These are phyloP conservation scores for Chimonanthus praecox DNA, from an alignment of 164 flowering plant genomes.

Conservation along the genomic window DNA sequence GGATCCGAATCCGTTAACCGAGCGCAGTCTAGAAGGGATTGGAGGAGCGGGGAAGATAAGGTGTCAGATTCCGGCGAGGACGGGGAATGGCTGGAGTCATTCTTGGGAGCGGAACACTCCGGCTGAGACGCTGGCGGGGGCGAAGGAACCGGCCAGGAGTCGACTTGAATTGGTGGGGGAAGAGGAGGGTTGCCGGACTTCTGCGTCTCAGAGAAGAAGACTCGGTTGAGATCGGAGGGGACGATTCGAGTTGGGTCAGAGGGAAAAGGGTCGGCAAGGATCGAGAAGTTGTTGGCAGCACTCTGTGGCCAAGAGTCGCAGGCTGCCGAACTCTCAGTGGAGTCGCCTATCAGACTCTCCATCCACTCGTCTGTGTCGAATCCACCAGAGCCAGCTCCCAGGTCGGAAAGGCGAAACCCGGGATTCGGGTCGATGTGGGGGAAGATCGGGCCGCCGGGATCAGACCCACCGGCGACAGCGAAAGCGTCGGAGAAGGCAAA, in stretches of 20 bases:
- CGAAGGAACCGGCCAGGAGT: conserved; percentile 24
- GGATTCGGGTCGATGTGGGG: conserved; percentile 14
- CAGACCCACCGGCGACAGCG: conserved; percentile 1
- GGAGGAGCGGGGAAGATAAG: conserved; percentile 36
- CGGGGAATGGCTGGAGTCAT: not conserved
- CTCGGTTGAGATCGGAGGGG: conserved; percentile 48
- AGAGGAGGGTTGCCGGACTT: conserved; percentile 14
- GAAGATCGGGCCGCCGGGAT: conserved; percentile 1
- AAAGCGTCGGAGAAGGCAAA: conserved; percentile 15
- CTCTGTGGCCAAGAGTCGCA: conserved; percentile 50
- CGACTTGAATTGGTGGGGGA: conserved; percentile 7
- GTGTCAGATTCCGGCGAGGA: conserved; percentile 22
- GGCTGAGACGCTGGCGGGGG: not conserved
- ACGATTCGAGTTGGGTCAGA: not conserved
- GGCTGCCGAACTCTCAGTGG: conserved; percentile 50
- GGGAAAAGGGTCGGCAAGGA: conserved; percentile 47
- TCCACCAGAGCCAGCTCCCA: conserved; percentile 37
- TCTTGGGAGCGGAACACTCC: conserved; percentile 3
- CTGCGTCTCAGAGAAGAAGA: conserved; percentile 36
- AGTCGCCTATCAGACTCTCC: conserved; percentile 72
- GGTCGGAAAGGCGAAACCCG: conserved; percentile 49
- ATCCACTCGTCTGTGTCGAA: conserved; percentile 94
- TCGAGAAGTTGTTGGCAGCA: conserved; percentile 32
- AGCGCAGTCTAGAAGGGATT: conserved; percentile 59
- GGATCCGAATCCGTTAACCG: conserved; percentile 50